Evolutionary conservation across 2,329 filamentous ascomycete genomes (phyloP).

Genomic region (Sclerotinia borealis): DNA sequence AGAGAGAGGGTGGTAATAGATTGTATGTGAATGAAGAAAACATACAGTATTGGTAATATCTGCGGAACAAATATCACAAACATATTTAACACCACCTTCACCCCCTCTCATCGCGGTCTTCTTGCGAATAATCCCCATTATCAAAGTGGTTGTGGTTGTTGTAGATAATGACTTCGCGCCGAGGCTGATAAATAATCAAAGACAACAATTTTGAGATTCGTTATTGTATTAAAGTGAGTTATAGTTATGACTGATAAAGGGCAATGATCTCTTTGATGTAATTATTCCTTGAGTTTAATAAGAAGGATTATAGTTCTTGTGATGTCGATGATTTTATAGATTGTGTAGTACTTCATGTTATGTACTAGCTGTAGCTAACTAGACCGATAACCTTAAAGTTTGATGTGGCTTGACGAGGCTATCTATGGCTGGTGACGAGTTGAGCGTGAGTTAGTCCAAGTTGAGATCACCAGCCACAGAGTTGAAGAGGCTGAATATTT

Average conservation of each 20-base stretch:
- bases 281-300: neutral
- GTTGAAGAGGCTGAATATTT: neutral
- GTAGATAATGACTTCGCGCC: neutral
- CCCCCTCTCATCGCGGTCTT: constrained; percentile 82
- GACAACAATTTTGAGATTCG: neutral
- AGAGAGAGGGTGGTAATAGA: too few species aligned
- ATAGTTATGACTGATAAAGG: neutral
- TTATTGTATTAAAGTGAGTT: neutral
- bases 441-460: neutral
- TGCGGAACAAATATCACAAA: constrained; percentile 93
- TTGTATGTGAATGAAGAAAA: constrained; percentile 20
- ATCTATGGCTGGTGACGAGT: neutral
- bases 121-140: constrained; percentile 93
- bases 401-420: constrained; percentile 3
- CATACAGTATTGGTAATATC: constrained; percentile 95
- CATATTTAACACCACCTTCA: constrained; percentile 88
- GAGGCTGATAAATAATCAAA: neutral
- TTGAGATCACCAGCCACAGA: neutral
- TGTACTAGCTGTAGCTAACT: too few species aligned
- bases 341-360: too few species aligned
- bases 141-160: neutral
- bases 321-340: neutral
- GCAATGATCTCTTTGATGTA: neutral
- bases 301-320: neutral
- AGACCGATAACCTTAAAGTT: too few species aligned